Percentiles rank a stretch among this genome's conserved stretches.
These are phyloP conservation scores for Pezicula radicicola DNA, from an alignment of 2,329 filamentous ascomycete species.

Conservation along the genomic window DNA sequence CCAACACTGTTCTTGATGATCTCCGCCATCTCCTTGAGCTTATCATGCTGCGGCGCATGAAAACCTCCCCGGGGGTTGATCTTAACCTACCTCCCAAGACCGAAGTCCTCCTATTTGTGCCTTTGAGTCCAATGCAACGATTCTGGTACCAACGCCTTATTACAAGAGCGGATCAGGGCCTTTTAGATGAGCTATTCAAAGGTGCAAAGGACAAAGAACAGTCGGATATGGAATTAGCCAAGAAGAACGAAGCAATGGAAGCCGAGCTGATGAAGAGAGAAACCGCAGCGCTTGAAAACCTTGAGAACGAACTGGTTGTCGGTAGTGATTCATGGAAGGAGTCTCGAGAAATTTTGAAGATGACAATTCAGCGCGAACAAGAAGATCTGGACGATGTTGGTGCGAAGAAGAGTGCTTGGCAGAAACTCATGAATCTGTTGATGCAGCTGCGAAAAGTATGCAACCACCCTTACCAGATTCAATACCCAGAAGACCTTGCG, in stretches of 20 bases:
- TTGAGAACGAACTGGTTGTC: slow-evolving; percentile 25
- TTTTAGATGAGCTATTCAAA: slow-evolving; percentile 50
- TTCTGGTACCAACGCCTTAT: slow-evolving; percentile 56
- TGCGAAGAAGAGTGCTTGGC: slow-evolving; percentile 36
- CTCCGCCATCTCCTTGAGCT: slow-evolving; percentile 50
- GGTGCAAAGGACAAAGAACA: slow-evolving; percentile 41
- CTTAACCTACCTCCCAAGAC: slow-evolving; percentile 54
- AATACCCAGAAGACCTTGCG: slow-evolving; percentile 51
- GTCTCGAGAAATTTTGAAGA: slow-evolving; percentile 38
- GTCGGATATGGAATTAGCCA: slow-evolving; percentile 26
- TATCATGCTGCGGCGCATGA: slow-evolving; percentile 58
- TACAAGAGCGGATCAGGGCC: slow-evolving; percentile 47
- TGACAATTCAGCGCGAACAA: slow-evolving; percentile 33
- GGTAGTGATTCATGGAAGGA: slow-evolving; percentile 43
- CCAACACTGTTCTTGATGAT: slow-evolving; percentile 48
- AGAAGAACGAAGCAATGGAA: slow-evolving; percentile 34
- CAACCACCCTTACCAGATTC: slow-evolving; percentile 72
- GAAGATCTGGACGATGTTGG: slow-evolving; percentile 15
- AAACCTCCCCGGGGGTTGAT: slow-evolving; percentile 49
- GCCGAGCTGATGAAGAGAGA: slow-evolving; percentile 20
- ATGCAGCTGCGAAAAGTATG: slow-evolving; percentile 93
- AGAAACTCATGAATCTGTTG: slow-evolving; percentile 80
- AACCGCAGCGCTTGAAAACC: slow-evolving; percentile 30
- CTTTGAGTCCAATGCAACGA: slow-evolving; percentile 54
- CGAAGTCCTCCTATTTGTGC: slow-evolving; percentile 54